Base-by-base conservation (phyloP, 2,329 filamentous ascomycete species). In the Aspergillus fumigatiaffinis region DNA sequence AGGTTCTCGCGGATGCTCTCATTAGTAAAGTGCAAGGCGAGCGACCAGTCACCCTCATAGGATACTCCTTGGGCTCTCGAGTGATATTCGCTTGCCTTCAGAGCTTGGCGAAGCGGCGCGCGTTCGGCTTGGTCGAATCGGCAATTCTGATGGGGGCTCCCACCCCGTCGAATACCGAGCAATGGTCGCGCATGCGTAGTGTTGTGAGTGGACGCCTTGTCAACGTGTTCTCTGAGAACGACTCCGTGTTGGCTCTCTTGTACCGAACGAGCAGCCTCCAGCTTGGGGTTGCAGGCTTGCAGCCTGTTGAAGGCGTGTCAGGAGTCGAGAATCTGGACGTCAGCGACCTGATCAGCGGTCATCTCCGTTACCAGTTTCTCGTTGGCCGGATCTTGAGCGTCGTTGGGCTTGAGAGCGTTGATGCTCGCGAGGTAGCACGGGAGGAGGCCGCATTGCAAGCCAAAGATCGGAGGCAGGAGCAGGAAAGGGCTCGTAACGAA, bases 211-310 rank as follows among this genome's bases (percentile, higher is more conserved):
- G 92, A 2, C 84, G 89, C 56, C 81, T 96, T 7, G 88, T 96
- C 65, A 97, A 97, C 65, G 91, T 93, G 8, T 96, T 88, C 74
- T 93, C 90, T 1, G 86, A 88, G 53, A 92, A 94, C 59, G 92
- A 97, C 73, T 90, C 91, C 67, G 86, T 97, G 32, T 84, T 97
- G 1, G 92, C 86, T 1, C 93, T 96, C 70, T 79, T 96, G 20
- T 96, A 97, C 72, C 86, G 92, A 48, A 88, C 91, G 2, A 91
- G 89, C 44, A 92, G 87, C 57, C 83, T 96, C 28, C 88, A 94
- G 62, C 82, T 90, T 44, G 92, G 92, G 3, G 85, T 96, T 46
- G 92, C 92, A 0, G 93, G 92, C 0, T 77, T 97, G 1, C 89
- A 96, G 70, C 81, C 85, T 32, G 84, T 95, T 25, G 75, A 85